These are phyloP conservation scores for Globisporangium paroecandrum DNA, from an alignment of 352 stramenopile genomes.

Conservation along the genomic window DNA sequence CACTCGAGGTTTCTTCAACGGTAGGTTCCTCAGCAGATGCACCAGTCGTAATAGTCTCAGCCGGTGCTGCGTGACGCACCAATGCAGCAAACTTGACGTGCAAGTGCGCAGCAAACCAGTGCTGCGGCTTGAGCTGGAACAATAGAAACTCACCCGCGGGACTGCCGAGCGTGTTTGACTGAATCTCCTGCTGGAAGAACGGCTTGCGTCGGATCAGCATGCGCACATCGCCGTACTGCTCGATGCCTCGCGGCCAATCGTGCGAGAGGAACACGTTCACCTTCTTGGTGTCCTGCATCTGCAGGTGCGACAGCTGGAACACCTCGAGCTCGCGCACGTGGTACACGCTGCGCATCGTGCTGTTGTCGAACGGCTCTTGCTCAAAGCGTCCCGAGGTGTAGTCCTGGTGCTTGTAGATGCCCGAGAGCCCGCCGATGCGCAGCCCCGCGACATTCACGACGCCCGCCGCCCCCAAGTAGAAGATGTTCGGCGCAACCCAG, in stretches of 20 bases:
- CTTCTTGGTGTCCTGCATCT: conserved; percentile 33
- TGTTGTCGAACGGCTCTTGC: conserved; percentile 61
- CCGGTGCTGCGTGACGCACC: conserved; percentile 68
- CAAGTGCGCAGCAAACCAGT: conserved; percentile 98
- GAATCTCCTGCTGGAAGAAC: conserved; percentile 94
- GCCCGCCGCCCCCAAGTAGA: conserved; percentile 90
- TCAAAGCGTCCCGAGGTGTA: conserved; percentile 79
- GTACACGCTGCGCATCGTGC: conserved; percentile 93
- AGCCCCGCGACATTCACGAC: conserved; percentile 80
- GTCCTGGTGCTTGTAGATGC: conserved; percentile 90
- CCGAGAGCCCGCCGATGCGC: conserved; percentile 91
- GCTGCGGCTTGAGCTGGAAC: conserved; percentile 87
- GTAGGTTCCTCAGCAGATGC: background rate
- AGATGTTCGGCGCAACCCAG: conserved; percentile 95
- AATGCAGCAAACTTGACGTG: conserved; percentile 98
- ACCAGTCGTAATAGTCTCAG: background rate
- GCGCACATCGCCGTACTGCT: conserved; percentile 90
- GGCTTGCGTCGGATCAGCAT: conserved; percentile 91
- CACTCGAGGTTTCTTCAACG: background rate
- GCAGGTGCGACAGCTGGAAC: conserved; percentile 87
- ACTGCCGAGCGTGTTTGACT: conserved; percentile 92
- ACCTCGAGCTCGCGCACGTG: conserved; percentile 94
- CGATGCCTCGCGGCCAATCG: conserved; percentile 98
- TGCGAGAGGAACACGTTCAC: conserved; percentile 96
- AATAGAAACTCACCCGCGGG: conserved; percentile 92